A percentile compares a stretch with the other conserved stretches of the same genome.
Conservation (phyloP, 345 rosid species). For the Theobroma cacao region DNA sequence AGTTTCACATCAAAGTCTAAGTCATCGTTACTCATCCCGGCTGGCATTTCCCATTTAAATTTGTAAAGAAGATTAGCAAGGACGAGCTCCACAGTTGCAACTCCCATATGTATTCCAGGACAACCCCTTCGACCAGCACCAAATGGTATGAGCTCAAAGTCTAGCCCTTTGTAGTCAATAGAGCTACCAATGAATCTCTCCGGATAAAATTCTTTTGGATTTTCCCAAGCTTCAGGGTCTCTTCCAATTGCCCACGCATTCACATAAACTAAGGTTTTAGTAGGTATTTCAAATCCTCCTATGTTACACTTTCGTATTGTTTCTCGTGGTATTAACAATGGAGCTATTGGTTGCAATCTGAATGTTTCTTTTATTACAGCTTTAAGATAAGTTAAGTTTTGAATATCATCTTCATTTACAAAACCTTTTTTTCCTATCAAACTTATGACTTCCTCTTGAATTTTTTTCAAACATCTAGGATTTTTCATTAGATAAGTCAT, state of each 20-base stretch:
- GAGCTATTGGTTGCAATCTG: constrained; percentile 30
- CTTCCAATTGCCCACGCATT: constrained; percentile 32
- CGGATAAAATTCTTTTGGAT: constrained; percentile 24
- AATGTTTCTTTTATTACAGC: constrained; percentile 36
- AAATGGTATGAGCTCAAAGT: no score
- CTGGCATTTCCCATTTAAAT: neutral
- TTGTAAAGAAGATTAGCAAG: neutral
- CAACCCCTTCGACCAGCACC: no score
- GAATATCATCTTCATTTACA: constrained; percentile 37
- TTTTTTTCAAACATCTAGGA: constrained; percentile 32
- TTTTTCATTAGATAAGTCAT: constrained; percentile 37
- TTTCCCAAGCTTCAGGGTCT: constrained; percentile 35
- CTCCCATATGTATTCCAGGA: no score
- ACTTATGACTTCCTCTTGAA: constrained; percentile 28
- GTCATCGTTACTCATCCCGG: neutral
- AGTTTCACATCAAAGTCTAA: neutral
- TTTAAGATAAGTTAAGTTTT: constrained; percentile 27
- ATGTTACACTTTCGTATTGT: constrained; percentile 27
- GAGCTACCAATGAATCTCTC: constrained; percentile 18
- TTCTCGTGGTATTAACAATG: constrained; percentile 30
- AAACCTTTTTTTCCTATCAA: constrained; percentile 27
- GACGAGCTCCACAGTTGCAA: no score
- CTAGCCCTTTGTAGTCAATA: constrained; percentile 9
- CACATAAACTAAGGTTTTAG: constrained; percentile 25
- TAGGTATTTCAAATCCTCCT: constrained; percentile 28